Evolutionary conservation across 805 yeast species (phyloP).

Genomic region (Yarrowia keelungensis): DNA sequence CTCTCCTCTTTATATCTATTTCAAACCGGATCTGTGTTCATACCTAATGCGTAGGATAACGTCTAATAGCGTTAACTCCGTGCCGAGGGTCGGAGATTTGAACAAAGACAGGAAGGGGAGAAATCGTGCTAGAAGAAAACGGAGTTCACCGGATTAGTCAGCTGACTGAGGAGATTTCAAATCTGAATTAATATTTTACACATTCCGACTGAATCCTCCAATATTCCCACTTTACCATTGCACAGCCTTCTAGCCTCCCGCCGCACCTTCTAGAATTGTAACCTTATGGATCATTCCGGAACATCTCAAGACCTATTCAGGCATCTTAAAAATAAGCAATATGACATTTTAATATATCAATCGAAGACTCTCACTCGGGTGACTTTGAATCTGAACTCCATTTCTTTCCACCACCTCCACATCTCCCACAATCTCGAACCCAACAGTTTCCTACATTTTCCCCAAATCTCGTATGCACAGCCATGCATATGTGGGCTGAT

Average conservation of each 20-base stretch:
- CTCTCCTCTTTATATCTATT: too few relatives aligned
- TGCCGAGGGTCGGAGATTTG: neutral
- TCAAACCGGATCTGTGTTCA: too few relatives aligned
- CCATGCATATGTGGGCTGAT: slow-evolving; percentile 33
- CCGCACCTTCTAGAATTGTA: slow-evolving; percentile 3
- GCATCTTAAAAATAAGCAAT: neutral
- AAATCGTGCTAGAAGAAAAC: neutral
- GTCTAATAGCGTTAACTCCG: slow-evolving; percentile 4
- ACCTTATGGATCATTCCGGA: neutral
- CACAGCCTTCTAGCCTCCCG: neutral
- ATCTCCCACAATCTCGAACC: neutral
- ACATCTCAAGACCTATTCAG: neutral
- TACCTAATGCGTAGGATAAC: too few relatives aligned
- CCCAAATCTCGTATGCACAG: slow-evolving; percentile 24
- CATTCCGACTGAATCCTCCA: neutral
- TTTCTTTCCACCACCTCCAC: neutral
- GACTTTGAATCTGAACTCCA: neutral
- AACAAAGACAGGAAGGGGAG: too few relatives aligned
- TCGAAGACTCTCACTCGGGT: too few relatives aligned
- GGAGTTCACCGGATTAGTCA: neutral
- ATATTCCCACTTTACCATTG: neutral
- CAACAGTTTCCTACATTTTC: neutral
- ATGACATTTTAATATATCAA: neutral
- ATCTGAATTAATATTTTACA: neutral
- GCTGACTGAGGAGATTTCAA: neutral